Percentiles rank a stretch among this genome's conserved stretches.
Evolutionary conservation across 164 flowering plant genomes (phyloP).

Genomic region (Stephania yunnanensis): DNA sequence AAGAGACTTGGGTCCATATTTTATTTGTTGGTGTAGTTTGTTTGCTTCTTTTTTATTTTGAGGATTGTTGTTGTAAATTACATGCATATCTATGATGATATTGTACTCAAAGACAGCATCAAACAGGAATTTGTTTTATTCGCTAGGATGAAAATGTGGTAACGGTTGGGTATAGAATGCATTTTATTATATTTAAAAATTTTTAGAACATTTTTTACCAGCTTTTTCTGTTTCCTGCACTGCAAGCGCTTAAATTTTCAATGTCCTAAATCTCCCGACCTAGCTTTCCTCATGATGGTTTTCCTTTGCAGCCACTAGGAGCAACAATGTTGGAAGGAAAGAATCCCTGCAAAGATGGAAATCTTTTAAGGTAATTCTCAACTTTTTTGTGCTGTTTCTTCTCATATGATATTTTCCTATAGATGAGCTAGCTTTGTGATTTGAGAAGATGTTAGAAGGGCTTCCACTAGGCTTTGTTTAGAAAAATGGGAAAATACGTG

Average conservation of each 20-base stretch:
- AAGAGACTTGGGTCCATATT: too few relatives aligned
- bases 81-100: too few relatives aligned
- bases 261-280: background rate
- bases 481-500: background rate
- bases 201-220: background rate
- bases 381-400: background rate
- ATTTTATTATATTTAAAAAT: background rate
- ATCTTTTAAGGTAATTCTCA: constrained; percentile 14
- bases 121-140: background rate
- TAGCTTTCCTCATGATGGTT: constrained; percentile 6
- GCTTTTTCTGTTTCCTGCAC: background rate
- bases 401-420: background rate
- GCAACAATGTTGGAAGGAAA: constrained; percentile 11
- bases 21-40: too few relatives aligned
- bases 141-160: background rate
- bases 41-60: too few relatives aligned
- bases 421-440: background rate
- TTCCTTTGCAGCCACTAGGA: constrained; percentile 9
- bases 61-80: too few relatives aligned
- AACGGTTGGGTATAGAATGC: background rate
- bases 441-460: background rate
- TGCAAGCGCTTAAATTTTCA: background rate
- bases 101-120: background rate
- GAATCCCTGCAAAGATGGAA: constrained; percentile 16
- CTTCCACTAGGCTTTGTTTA: background rate